phyloP scores from a whole-genome alignment of 75 land plant genomes.

The Adiantum capillusveneris region DNA sequence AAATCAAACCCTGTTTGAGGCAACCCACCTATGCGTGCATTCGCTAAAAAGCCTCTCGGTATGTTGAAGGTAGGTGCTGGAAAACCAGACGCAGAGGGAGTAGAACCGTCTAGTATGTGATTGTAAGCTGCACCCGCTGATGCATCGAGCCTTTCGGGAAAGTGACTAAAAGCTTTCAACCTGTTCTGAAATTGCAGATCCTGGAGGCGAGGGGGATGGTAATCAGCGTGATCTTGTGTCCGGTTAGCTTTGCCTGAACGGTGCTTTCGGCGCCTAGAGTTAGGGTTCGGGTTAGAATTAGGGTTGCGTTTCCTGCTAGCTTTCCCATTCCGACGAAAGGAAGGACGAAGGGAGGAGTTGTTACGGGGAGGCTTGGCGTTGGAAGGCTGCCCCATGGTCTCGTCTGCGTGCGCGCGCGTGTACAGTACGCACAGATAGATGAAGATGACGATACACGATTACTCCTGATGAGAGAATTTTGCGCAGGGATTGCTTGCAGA shows the following conservation, averaged over 20 bases:
- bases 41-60: too few species aligned
- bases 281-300: slow-evolving; percentile 2
- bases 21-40: too few species aligned
- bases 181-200: slow-evolving; percentile 18
- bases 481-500: too few species aligned
- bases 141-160: neutral
- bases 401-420: neutral
- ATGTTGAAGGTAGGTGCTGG: too few species aligned
- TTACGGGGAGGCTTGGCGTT: neutral
- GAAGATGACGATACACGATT: too few species aligned
- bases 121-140: too few species aligned
- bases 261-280: neutral
- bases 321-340: neutral
- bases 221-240: slow-evolving; percentile 2
- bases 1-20: too few species aligned
- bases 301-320: neutral
- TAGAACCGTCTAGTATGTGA: neutral
- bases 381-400: slow-evolving; percentile 3
- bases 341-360: neutral
- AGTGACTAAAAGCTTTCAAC: slow-evolving; percentile 6
- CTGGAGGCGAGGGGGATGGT: slow-evolving; percentile 50
- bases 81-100: too few species aligned
- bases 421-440: too few species aligned
- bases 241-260: neutral
- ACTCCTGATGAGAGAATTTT: too few species aligned